Evolutionary conservation across 495 filamentous ascomycete genomes (phyloP).

Genomic region (Thermochaetoides thermophila): DNA sequence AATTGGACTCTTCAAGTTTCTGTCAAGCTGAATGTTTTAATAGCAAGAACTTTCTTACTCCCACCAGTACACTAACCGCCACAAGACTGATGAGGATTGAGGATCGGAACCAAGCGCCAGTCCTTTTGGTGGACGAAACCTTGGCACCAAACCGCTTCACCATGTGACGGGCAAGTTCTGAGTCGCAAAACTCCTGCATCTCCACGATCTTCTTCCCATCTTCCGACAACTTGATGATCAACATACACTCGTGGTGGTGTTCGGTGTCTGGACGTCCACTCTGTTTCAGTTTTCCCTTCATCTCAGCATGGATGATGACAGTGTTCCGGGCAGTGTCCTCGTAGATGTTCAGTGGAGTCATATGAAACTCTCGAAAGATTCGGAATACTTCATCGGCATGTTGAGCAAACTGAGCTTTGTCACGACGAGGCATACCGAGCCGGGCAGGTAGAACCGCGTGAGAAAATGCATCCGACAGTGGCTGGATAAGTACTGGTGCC

Average conservation of each 20-base stretch:
- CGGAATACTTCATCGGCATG: constrained; percentile 23
- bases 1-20: no score
- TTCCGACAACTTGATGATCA: constrained; percentile 19
- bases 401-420: constrained; percentile 17
- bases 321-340: constrained; percentile 17
- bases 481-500: no score
- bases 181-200: constrained; percentile 28
- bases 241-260: constrained; percentile 29
- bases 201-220: constrained; percentile 17
- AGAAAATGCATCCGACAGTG: constrained; percentile 17
- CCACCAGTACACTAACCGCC: no score
- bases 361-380: constrained; percentile 24
- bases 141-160: no score
- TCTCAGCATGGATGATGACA: constrained; percentile 21
- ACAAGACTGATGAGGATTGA: no score
- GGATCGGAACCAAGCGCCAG: constrained; percentile 14
- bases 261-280: no score
- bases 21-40: no score
- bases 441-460: constrained; percentile 25
- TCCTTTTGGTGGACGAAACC: constrained; percentile 23
- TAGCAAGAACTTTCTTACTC: no score
- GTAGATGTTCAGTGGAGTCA: constrained; percentile 22
- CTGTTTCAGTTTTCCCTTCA: no score
- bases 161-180: no score
- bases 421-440: constrained; percentile 21